phyloP scores from a whole-genome alignment of 176 grass and related monocot species.

The Ensete ventricosum region DNA sequence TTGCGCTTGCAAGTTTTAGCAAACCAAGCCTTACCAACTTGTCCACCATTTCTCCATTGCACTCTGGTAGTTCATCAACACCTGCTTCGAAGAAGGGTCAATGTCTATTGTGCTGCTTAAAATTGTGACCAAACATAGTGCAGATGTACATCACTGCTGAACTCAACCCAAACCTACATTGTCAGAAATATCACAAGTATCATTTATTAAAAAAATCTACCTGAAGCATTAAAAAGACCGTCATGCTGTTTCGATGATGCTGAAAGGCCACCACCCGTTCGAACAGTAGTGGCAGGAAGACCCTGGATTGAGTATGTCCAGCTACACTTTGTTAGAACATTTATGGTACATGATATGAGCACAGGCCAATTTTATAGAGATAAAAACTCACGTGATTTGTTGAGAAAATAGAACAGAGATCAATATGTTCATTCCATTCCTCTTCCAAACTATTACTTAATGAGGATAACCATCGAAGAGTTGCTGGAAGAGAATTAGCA shows the following conservation, averaged over 20 bases:
- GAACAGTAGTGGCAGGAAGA: conserved; percentile 49
- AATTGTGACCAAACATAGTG: no score
- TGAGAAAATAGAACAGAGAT: conserved; percentile 36
- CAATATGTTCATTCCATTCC: conserved; percentile 66
- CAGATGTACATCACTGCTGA: no score
- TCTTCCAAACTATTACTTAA: conserved; percentile 26
- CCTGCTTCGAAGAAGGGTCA: not conserved
- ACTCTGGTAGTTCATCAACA: conserved; percentile 43
- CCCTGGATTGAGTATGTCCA: conserved; percentile 27
- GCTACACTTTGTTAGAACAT: not conserved
- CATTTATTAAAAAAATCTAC: not conserved
- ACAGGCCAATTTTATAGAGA: not conserved
- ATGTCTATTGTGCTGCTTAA: no score
- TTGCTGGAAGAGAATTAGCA: conserved; percentile 39
- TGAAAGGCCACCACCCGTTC: conserved; percentile 46
- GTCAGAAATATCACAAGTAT: no score
- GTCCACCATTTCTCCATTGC: conserved; percentile 71
- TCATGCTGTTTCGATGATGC: conserved; percentile 21
- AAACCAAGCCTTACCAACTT: conserved; percentile 66
- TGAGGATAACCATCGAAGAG: conserved; percentile 32
- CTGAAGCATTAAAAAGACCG: conserved; percentile 11
- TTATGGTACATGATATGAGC: not conserved
- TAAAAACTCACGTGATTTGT: conserved; percentile 37
- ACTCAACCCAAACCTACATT: no score
- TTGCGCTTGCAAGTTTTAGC: conserved; percentile 43